phyloP scores from a whole-genome alignment of 2,329 filamentous ascomycete genomes.

The Trichophyton benhamiae region DNA sequence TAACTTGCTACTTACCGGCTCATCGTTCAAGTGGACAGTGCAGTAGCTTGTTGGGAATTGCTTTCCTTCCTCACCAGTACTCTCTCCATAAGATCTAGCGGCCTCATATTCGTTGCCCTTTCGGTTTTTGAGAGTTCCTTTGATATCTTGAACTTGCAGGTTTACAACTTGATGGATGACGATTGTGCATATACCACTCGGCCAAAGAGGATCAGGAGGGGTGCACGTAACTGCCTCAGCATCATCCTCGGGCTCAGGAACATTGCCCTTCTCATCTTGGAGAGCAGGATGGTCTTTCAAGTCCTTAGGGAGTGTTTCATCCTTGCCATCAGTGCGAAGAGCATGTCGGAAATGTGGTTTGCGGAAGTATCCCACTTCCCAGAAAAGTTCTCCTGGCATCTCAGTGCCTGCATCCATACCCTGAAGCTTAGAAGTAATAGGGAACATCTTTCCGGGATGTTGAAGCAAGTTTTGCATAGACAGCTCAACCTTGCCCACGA shows the following conservation, averaged over 20 bases:
- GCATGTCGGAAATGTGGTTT: slow-evolving; percentile 80
- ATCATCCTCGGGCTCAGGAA: slow-evolving; percentile 64
- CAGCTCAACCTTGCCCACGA: slow-evolving; percentile 87
- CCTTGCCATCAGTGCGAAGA: slow-evolving; percentile 74
- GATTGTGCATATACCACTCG: slow-evolving; percentile 74
- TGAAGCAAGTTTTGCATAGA: slow-evolving; percentile 93
- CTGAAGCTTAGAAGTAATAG: slow-evolving; percentile 68
- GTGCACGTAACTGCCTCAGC: slow-evolving; percentile 82
- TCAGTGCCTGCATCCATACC: slow-evolving; percentile 71
- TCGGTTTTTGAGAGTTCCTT: slow-evolving; percentile 60
- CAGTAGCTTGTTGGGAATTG: slow-evolving; percentile 84
- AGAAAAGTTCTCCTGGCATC: slow-evolving; percentile 89
- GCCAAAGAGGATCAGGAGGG: slow-evolving; percentile 92
- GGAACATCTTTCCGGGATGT: slow-evolving; percentile 85
- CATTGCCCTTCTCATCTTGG: slow-evolving; percentile 74
- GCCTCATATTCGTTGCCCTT: slow-evolving; percentile 83
- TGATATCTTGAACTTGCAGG: slow-evolving; percentile 79
- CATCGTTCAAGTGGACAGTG: slow-evolving; percentile 80
- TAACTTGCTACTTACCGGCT: slow-evolving; percentile 36
- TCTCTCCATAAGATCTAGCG: slow-evolving; percentile 70
- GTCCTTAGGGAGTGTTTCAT: slow-evolving; percentile 60
- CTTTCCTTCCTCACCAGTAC: slow-evolving; percentile 69
- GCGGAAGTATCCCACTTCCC: slow-evolving; percentile 91
- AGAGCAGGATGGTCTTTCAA: slow-evolving; percentile 63
- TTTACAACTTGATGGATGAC: slow-evolving; percentile 93